Percentiles rank a stretch among this genome's conserved stretches.
These are phyloP conservation scores for Nothophaeocryptopus gaeumannii DNA, from an alignment of 2,329 filamentous ascomycete genomes.

Conservation along the genomic window DNA sequence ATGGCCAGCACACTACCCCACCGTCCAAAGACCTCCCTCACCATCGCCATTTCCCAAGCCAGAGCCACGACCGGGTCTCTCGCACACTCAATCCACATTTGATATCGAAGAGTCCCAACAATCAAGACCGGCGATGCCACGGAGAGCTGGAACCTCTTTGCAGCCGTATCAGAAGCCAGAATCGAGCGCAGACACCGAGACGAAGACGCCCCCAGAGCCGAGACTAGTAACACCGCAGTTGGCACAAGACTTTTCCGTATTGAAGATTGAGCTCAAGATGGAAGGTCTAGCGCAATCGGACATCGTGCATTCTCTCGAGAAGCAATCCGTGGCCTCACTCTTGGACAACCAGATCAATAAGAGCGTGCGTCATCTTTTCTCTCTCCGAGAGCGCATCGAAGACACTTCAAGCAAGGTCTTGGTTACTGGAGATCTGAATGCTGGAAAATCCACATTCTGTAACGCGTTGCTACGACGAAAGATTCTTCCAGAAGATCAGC, in stretches of 20 bases:
- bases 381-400: constrained; percentile 88
- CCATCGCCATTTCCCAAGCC: constrained; percentile 42
- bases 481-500: constrained; percentile 91
- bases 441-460: constrained; percentile 97
- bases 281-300: constrained; percentile 82
- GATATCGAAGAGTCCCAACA: constrained; percentile 47
- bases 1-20: constrained; percentile 95
- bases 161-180: constrained; percentile 59
- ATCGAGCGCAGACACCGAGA: constrained; percentile 55
- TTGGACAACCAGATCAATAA: constrained; percentile 92
- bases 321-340: constrained; percentile 82
- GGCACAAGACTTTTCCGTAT: constrained; percentile 88
- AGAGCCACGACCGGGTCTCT: constrained; percentile 59
- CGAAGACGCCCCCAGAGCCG: constrained; percentile 69
- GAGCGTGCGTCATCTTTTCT: constrained; percentile 84
- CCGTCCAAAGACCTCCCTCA: constrained; percentile 63
- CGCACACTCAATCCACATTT: constrained; percentile 61
- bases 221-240: constrained; percentile 87
- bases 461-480: constrained; percentile 93
- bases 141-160: constrained; percentile 70
- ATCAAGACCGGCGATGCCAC: constrained; percentile 53
- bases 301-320: constrained; percentile 90
- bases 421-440: constrained; percentile 92
- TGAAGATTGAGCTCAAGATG: constrained; percentile 92
- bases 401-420: constrained; percentile 96